These are phyloP conservation scores for Aegilops umbellulata DNA, from an alignment of 176 grass and related monocot species.

Conservation along the genomic window DNA sequence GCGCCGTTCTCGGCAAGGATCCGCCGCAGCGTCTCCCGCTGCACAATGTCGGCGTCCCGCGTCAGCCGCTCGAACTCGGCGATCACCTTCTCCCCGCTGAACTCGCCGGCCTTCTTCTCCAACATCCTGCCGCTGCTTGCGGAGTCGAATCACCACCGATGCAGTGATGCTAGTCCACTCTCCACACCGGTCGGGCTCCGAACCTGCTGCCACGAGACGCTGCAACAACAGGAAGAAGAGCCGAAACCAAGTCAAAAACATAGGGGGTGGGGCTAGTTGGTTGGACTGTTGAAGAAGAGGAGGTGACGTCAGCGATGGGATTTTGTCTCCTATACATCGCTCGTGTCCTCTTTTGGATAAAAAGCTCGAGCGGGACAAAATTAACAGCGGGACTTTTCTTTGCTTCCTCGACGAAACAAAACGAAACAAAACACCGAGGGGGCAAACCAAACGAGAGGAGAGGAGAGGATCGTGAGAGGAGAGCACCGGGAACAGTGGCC, in stretches of 20 bases:
- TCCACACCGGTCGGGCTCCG: not conserved
- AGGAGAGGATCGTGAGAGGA: not conserved
- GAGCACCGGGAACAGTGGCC: not conserved
- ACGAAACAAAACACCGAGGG: not conserved
- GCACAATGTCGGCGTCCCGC: slow-evolving; percentile 52
- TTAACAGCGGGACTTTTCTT: not conserved
- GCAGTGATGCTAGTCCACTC: not conserved
- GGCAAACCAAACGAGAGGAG: not conserved
- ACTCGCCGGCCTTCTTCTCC: slow-evolving; percentile 49
- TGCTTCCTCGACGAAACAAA: not conserved
- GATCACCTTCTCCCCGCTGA: slow-evolving; percentile 57
- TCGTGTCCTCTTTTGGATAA: not conserved
- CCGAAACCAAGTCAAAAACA: not conserved
- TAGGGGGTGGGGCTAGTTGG: not conserved
- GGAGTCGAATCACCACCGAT: not conserved
- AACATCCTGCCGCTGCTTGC: not conserved
- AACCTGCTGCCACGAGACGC: not conserved
- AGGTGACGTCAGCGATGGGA: not conserved
- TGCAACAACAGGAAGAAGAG: not conserved
- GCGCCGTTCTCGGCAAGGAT: slow-evolving; percentile 61
- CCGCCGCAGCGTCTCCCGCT: slow-evolving; percentile 55
- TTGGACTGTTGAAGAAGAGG: not conserved
- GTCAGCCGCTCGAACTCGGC: slow-evolving; percentile 68
- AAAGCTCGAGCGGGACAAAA: slow-evolving; percentile 7
- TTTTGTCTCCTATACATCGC: not conserved